Evolutionary conservation across 441 rosid species (phyloP).

Genomic region (Gossypium gossypioides): DNA sequence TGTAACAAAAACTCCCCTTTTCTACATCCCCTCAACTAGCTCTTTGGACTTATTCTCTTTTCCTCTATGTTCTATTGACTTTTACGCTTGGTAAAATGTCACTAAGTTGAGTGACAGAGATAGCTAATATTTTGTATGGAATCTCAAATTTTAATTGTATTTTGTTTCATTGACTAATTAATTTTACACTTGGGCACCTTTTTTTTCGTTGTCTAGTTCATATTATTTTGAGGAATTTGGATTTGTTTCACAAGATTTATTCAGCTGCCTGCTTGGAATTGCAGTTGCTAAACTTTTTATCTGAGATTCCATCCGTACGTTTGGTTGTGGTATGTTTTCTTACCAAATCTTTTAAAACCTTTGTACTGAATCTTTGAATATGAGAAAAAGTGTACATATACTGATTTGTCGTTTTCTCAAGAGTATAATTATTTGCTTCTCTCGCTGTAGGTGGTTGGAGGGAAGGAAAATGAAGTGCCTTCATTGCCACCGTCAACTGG

Average conservation of each 20-base stretch:
- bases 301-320: conserved; percentile 76
- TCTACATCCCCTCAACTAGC: no score
- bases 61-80: no score
- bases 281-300: conserved; percentile 73
- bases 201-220: not conserved
- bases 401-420: not conserved
- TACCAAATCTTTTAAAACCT: conserved; percentile 6
- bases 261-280: conserved; percentile 25
- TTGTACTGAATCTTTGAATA: conserved; percentile 14
- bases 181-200: not conserved
- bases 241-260: conserved; percentile 4
- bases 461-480: conserved; percentile 72
- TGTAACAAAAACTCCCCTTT: no score
- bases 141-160: not conserved
- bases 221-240: conserved; percentile 13
- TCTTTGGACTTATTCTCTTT: no score
- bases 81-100: no score
- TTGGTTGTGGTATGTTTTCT: conserved; percentile 73
- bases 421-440: conserved; percentile 19
- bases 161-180: not conserved
- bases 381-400: not conserved
- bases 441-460: conserved; percentile 78
- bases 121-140: no score
- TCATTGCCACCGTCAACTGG: conserved; percentile 70
- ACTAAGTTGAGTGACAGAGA: no score